Percentiles rank a stretch among this genome's conserved stretches.
These are phyloP conservation scores for Ogataea trehalophila DNA, from an alignment of 805 yeast genomes.

Conservation along the genomic window DNA sequence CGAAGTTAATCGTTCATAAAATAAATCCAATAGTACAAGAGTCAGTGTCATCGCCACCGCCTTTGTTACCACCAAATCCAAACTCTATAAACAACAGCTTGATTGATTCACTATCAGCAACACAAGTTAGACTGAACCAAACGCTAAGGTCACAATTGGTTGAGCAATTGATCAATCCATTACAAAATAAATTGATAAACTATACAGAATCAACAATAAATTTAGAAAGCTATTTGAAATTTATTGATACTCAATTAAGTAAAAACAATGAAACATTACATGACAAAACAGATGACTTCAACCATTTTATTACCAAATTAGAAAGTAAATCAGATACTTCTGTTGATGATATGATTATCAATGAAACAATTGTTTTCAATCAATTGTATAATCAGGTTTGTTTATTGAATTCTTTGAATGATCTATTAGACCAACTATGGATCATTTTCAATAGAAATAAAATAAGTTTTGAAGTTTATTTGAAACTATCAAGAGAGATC, in stretches of 20 bases:
- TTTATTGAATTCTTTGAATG: conserved; percentile 67
- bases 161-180: conserved; percentile 1
- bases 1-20: neutral
- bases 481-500: conserved; percentile 42
- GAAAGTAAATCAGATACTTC: conserved; percentile 25
- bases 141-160: neutral
- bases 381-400: conserved; percentile 64
- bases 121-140: too few species aligned
- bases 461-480: conserved; percentile 37
- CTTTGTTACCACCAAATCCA: conserved; percentile 28
- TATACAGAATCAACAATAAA: conserved; percentile 17
- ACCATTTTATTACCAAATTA: conserved; percentile 17
- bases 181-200: conserved; percentile 16
- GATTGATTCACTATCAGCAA: neutral
- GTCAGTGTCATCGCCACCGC: conserved; percentile 12
- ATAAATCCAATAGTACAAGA: neutral
- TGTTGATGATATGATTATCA: conserved; percentile 41
- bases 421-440: conserved; percentile 54
- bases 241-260: conserved; percentile 12
- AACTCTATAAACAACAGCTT: conserved; percentile 10
- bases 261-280: conserved; percentile 23
- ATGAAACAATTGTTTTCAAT: conserved; percentile 48
- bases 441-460: conserved; percentile 48
- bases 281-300: conserved; percentile 8
- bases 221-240: conserved; percentile 12